A percentile compares a stretch with the other conserved stretches of the same genome.
These are phyloP conservation scores for Hamigera avellanea DNA, from an alignment of 495 filamentous ascomycete genomes.

Conservation along the genomic window DNA sequence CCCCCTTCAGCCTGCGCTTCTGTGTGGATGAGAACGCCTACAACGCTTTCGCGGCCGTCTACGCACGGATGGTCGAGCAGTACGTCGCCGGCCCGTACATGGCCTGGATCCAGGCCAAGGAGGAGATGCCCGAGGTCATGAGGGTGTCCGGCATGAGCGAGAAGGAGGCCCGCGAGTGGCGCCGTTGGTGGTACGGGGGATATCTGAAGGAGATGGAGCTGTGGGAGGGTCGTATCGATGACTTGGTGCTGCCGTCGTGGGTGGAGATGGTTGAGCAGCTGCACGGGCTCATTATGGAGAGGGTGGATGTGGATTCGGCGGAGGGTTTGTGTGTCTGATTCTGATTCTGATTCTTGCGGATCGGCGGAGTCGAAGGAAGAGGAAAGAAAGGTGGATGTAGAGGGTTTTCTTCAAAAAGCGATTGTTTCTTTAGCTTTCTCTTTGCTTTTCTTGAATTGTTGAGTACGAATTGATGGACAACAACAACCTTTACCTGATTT, in stretches of 20 bases:
- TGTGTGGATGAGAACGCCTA: constrained; percentile 9
- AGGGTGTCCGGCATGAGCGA: not conserved
- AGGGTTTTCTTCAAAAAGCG: no score
- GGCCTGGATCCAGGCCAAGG: constrained; percentile 5
- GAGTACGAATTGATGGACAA: no score
- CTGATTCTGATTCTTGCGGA: not conserved
- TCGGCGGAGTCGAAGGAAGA: not conserved
- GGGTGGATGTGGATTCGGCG: constrained; percentile 8
- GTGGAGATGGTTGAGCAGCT: constrained; percentile 16
- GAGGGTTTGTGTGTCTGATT: not conserved
- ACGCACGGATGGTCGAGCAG: constrained; percentile 1
- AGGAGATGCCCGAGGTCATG: not conserved
- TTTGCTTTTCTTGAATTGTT: no score
- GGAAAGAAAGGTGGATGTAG: no score
- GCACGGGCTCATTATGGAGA: constrained; percentile 9
- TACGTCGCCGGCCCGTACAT: constrained; percentile 6
- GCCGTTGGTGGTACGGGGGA: constrained; percentile 9
- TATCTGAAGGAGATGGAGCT: constrained; percentile 14
- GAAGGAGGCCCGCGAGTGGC: constrained; percentile 10
- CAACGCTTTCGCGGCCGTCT: constrained; percentile 2
- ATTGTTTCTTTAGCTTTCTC: no score
- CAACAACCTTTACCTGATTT: no score
- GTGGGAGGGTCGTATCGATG: constrained; percentile 10
- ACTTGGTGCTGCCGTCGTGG: constrained; percentile 12
- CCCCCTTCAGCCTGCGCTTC: constrained; percentile 3